These are phyloP conservation scores for Xylariaceae sp. DNA, from an alignment of 2,329 filamentous ascomycete genomes.

Conservation along the genomic window DNA sequence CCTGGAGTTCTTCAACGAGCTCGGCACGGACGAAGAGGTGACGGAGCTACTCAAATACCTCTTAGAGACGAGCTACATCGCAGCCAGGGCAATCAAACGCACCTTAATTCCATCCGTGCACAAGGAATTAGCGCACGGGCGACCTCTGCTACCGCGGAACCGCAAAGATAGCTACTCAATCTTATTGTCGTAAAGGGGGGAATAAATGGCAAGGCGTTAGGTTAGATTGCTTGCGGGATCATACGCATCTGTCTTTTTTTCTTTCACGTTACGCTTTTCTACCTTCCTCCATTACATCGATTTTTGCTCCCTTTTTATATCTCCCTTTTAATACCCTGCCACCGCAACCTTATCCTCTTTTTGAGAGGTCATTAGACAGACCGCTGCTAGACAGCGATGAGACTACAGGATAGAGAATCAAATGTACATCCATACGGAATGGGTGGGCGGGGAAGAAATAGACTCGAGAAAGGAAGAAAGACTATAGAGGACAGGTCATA, in stretches of 20 bases:
- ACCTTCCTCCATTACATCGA: not conserved
- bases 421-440: too few species aligned
- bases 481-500: too few species aligned
- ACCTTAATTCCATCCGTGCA: constrained; percentile 32
- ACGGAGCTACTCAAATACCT: constrained; percentile 40
- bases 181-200: constrained; percentile 5
- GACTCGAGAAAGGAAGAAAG: too few species aligned
- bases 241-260: not conserved
- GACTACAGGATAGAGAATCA: too few species aligned
- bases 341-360: too few species aligned
- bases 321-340: not conserved
- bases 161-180: constrained; percentile 15
- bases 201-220: not conserved
- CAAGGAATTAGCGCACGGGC: constrained; percentile 7
- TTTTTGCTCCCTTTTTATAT: not conserved
- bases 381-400: too few species aligned
- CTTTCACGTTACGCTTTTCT: not conserved
- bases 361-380: too few species aligned
- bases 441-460: too few species aligned
- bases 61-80: constrained; percentile 35
- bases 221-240: not conserved
- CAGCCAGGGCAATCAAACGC: constrained; percentile 35
- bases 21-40: constrained; percentile 44
- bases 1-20: constrained; percentile 41
- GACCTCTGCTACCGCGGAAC: constrained; percentile 8